phyloP scores from a whole-genome alignment of 2,329 filamentous ascomycete species.

The Reticulascus tulasneorum region DNA sequence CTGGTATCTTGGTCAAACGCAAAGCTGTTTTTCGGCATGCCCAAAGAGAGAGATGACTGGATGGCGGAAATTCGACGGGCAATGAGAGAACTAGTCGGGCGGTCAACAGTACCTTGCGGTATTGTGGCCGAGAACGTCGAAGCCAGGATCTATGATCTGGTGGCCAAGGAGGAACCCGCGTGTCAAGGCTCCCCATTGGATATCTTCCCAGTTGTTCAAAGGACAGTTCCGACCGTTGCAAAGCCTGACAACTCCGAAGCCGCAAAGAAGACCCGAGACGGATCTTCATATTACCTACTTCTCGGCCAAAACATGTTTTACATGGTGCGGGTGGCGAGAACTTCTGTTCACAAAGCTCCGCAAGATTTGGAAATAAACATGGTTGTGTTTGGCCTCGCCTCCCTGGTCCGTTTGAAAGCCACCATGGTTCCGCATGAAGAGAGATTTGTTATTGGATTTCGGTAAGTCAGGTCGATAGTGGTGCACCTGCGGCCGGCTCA shows the following conservation, averaged over 20 bases:
- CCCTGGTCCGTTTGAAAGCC: slow-evolving; percentile 46
- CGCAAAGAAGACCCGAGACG: slow-evolving; percentile 42
- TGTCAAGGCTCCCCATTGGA: slow-evolving; percentile 22
- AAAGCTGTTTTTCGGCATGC: slow-evolving; percentile 45
- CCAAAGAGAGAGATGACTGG: slow-evolving; percentile 47
- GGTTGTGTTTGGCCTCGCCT: slow-evolving; percentile 49
- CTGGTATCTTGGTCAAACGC: slow-evolving; percentile 42
- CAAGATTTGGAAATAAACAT: slow-evolving; percentile 46
- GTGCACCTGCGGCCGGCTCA: slow-evolving; percentile 14
- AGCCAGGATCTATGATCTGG: slow-evolving; percentile 40
- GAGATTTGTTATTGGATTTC: slow-evolving; percentile 51
- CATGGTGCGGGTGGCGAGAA: slow-evolving; percentile 45
- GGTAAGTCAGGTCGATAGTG: slow-evolving; percentile 30
- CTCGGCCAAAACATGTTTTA: slow-evolving; percentile 51
- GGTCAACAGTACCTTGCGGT: slow-evolving; percentile 25
- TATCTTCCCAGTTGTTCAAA: slow-evolving; percentile 51
- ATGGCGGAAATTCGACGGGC: slow-evolving; percentile 42
- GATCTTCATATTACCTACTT: slow-evolving; percentile 51
- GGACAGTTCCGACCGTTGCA: slow-evolving; percentile 35
- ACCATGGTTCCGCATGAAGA: slow-evolving; percentile 50
- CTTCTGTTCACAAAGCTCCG: slow-evolving; percentile 35
- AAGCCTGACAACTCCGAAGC: slow-evolving; percentile 39
- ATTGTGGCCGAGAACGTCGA: slow-evolving; percentile 44
- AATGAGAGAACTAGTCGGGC: slow-evolving; percentile 33
- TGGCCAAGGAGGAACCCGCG: slow-evolving; percentile 40